Base-by-base conservation (phyloP, 139 green algal genomes). In the Tetratostichococcus sp. region DNA sequence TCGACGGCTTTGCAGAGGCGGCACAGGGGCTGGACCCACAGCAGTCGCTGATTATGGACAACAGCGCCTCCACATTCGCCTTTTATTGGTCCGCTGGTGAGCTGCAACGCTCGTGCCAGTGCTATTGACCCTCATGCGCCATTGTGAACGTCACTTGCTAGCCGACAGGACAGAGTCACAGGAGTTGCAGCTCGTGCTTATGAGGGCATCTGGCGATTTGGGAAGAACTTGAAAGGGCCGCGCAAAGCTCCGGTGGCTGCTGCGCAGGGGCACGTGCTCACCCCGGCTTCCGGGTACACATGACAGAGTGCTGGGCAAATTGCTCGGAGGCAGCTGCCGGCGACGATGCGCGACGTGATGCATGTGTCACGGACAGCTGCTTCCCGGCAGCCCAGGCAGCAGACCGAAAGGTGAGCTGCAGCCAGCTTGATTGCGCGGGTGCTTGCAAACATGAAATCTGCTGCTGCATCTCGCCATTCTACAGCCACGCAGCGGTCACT, bases 241-340 rank as follows among this genome's bases (percentile, higher is more conserved):
- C n/a, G n/a, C n/a, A n/a, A n/a, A n/a, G n/a, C n/a, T n/a, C n/a
- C n/a, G n/a, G n/a, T n/a, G n/a, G n/a, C n/a, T n/a, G n/a, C n/a
- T n/a, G n/a, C n/a, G n/a, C 39, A 50, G 39, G 39, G 2, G 30
- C 28, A 11, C n/a, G 57, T 35, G 32, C 17, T 30, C 34, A 30
- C 28, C 66, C 50, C 59, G 50, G 14, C 19, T 39, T 30, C 17
- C 75, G 80, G 77, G 72, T 83, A 3, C 68, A 80, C 17, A 70
- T 86, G 65, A 78, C 83, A 30, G 68, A 30, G 19, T 86, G 22
- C 72, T 4, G 80, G 72, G 30, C 78, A 78, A 8, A 82, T 82
- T 73, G 75, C 77, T 25, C 81, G 82, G 30, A 84, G 83, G 50
- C 83, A 78, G 81, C 72, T 57, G 6, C 72, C 75, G 5, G 82